Conservation (phyloP, 306 rosid species). For the Quercus berberidifolia region DNA sequence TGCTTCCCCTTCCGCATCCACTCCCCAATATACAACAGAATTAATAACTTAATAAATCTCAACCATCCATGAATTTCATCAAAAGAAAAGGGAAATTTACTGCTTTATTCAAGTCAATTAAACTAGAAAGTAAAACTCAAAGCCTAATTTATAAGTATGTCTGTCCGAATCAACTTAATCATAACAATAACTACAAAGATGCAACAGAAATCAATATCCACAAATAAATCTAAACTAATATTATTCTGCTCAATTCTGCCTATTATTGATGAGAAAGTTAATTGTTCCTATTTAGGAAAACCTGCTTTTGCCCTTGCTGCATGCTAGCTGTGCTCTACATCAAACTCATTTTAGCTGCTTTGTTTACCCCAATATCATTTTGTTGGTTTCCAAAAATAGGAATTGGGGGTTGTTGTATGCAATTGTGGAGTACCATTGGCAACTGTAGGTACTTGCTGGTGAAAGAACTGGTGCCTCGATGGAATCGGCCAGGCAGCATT, state of each 20-base stretch:
- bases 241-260: conserved; percentile 2
- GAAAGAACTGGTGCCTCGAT: conserved; percentile 34
- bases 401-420: conserved; percentile 9
- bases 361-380: conserved; percentile 21
- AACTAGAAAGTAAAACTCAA: no score
- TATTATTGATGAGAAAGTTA: conserved; percentile 3
- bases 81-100: no score
- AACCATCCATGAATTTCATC: no score
- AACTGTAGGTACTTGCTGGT: conserved; percentile 29
- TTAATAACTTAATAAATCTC: no score
- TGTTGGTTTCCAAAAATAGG: conserved; percentile 26
- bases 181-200: background rate
- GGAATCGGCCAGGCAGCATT: conserved; percentile 31
- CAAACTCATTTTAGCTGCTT: conserved; percentile 23
- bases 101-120: no score
- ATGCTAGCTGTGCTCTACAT: conserved; percentile 8
- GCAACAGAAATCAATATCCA: background rate
- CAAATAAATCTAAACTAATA: background rate
- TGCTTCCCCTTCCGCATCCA: no score
- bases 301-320: conserved; percentile 27
- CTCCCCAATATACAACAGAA: no score
- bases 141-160: no score
- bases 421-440: conserved; percentile 11
- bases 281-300: conserved; percentile 21
- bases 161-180: background rate